phyloP scores from a whole-genome alignment of 768 basidiomycete species.

The Termitomyces sp. region DNA sequence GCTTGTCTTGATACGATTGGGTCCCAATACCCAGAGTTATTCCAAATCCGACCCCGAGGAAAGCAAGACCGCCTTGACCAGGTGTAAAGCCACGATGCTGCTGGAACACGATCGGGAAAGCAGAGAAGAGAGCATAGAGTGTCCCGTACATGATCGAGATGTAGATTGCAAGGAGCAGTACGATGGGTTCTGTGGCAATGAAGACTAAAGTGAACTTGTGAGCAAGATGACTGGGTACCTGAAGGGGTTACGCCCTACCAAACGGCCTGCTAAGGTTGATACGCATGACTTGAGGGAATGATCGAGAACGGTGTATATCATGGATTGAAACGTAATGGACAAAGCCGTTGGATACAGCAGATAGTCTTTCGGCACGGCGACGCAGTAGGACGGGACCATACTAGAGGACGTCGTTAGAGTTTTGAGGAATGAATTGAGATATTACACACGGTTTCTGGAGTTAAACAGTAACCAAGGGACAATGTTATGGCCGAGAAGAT shows the following conservation, averaged over 20 bases:
- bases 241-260: slow-evolving; percentile 27
- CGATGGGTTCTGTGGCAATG: slow-evolving; percentile 60
- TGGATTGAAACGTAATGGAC: slow-evolving; percentile 45
- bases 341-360: slow-evolving; percentile 32
- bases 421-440: neutral
- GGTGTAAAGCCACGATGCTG: slow-evolving; percentile 46
- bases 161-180: slow-evolving; percentile 52
- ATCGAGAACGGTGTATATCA: slow-evolving; percentile 39
- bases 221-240: neutral
- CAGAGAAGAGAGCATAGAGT: slow-evolving; percentile 61
- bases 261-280: slow-evolving; percentile 54
- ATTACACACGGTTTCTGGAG: slow-evolving; percentile 51
- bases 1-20: slow-evolving; percentile 48
- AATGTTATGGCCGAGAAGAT: slow-evolving; percentile 44
- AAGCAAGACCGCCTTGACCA: slow-evolving; percentile 55
- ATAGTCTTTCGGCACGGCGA: slow-evolving; percentile 40
- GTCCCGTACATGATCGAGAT: slow-evolving; percentile 57
- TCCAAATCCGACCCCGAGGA: slow-evolving; percentile 60
- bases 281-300: slow-evolving; percentile 36
- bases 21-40: slow-evolving; percentile 44
- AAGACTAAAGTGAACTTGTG: slow-evolving; percentile 34
- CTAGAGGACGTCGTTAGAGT: slow-evolving; percentile 18
- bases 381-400: slow-evolving; percentile 61
- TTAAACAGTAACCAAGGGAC: slow-evolving; percentile 38
- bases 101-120: slow-evolving; percentile 57